These are phyloP conservation scores for Trichoderma harzianum DNA, from an alignment of 2,329 filamentous ascomycete genomes.

Conservation along the genomic window DNA sequence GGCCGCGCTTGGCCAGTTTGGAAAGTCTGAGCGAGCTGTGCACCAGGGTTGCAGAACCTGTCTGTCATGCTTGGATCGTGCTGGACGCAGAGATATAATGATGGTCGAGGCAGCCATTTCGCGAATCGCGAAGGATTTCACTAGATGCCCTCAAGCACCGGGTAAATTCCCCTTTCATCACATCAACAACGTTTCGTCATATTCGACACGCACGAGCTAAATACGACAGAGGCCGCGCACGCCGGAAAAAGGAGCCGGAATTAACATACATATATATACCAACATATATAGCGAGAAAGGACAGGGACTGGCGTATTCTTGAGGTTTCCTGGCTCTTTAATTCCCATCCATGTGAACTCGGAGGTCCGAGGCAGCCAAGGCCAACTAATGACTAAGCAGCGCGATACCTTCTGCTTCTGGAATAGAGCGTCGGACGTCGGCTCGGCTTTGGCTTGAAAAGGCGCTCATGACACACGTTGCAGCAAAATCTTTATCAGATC, in stretches of 20 bases:
- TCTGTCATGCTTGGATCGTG: background rate
- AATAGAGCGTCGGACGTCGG: conserved; percentile 9
- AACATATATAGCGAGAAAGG: background rate
- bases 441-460: conserved; percentile 1
- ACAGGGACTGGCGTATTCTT: background rate
- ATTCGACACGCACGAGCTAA: background rate
- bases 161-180: background rate
- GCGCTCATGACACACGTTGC: conserved; percentile 15
- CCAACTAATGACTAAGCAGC: conserved; percentile 8
- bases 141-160: background rate
- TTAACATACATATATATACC: background rate
- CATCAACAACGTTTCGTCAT: background rate
- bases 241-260: background rate
- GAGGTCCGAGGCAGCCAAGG: conserved; percentile 5
- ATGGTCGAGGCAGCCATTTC: background rate
- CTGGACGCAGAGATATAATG: background rate
- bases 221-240: background rate
- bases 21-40: conserved; percentile 13
- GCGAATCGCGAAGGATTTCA: background rate
- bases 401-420: background rate
- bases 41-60: background rate
- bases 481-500: conserved; percentile 35
- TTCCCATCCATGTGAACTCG: background rate
- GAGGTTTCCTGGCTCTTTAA: background rate
- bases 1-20: conserved; percentile 11